Conservation (phyloP, 1,284 basidiomycete species). For the Microbotryum violaceum region DNA sequence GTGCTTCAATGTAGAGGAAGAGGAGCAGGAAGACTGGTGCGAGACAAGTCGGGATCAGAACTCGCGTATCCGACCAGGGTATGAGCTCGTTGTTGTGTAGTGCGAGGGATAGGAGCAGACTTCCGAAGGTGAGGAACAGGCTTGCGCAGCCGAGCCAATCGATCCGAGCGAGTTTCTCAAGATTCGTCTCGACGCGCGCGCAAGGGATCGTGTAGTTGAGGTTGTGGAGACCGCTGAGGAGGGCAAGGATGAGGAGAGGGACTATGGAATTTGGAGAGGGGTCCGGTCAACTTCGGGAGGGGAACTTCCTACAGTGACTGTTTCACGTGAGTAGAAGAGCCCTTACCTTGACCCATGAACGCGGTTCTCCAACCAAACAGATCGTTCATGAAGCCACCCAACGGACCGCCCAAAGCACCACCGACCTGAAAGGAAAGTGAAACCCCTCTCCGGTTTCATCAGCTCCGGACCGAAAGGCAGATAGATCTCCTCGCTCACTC, state of each 20-base stretch:
- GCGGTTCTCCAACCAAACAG: constrained; percentile 15
- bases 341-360: neutral
- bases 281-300: too few species aligned
- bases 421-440: constrained; percentile 1
- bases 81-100: constrained; percentile 10
- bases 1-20: constrained; percentile 58
- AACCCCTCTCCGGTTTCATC: neutral
- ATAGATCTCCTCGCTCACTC: neutral
- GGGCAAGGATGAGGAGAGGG: constrained; percentile 9
- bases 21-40: constrained; percentile 48
- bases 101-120: constrained; percentile 2
- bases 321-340: neutral
- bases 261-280: neutral
- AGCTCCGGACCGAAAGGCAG: neutral
- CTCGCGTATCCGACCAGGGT: constrained; percentile 54
- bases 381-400: constrained; percentile 12
- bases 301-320: too few species aligned
- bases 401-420: constrained; percentile 9
- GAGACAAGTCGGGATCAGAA: constrained; percentile 51
- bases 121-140: constrained; percentile 8
- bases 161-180: constrained; percentile 14
- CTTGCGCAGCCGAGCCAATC: constrained; percentile 8
- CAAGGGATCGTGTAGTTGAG: constrained; percentile 9
- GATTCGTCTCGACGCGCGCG: constrained; percentile 2
- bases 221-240: neutral